Base-by-base conservation (phyloP, 805 yeast genomes). In the Pichia pseudocactophila region DNA sequence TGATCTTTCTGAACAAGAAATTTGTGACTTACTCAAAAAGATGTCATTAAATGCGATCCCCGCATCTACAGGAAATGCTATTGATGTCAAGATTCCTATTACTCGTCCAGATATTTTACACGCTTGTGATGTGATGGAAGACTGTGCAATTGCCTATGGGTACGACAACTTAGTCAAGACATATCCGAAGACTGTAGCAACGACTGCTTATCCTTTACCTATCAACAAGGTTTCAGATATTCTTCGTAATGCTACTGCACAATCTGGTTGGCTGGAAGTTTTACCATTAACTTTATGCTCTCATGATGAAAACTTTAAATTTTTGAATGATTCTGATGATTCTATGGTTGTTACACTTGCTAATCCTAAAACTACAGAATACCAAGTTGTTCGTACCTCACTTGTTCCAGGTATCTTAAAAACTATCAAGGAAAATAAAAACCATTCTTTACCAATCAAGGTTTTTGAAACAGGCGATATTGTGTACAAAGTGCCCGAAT, bases 81-180 rank as follows among this genome's bases (percentile, higher is more conserved):
- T 85, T 39, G 76, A 78, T 40, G 89, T 88, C 43, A 60, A 65
- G 31, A 77, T 92, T 46, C 99, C 99, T 49, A 81, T 86, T 56
- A 92, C 98, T 31, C 83, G 99, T 70, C 80, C 97, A 10, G 99
- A 92, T 65, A 76, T 92, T 48, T 72, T 92, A 57, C 99, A 92
- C 65, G 95, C 87, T 62, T 90, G 97, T 73, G 99, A 92, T 66
- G 81, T 92, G 52, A 85, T 92, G 95, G 99, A 92, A 66, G 99
- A 92, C 64, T 96, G 90, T 38, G 98, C 96, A 37, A 82, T 92
- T 58, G 94, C 87, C 26, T 92, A 87, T 60, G 99, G 98, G 44
- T 92, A 82, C 72, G 83, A 89, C 67, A 87, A 85, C 61, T 73
- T 92, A 58, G 75, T 74, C 49, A 86, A 81, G 66, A 79, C 92